Evolutionary conservation across 2,329 filamentous ascomycete species (phyloP), one percentile per base, ranked within the genome.

Genomic region (Cordyceps tenuipes): DNA sequence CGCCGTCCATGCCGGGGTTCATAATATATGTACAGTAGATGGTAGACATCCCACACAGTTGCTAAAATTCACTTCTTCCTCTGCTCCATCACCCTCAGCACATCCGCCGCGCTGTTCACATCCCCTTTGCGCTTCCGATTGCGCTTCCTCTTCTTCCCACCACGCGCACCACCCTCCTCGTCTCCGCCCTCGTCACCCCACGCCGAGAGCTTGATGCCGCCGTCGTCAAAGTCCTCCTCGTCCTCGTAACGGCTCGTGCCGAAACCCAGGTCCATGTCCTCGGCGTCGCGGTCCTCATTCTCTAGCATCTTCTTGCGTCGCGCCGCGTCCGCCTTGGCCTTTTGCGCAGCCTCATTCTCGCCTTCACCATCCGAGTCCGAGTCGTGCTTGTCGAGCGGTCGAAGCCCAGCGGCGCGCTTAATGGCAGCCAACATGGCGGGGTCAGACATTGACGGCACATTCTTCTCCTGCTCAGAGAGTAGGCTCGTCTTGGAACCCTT

Each of bases 201-300:
- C 67, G 84, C 76, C 44, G 83, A 85, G 59, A 92, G 72, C 75
- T 89, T 90, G 63, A 90, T 75, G 65, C 82, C 85, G 48, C 77
- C 79, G 23, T 81, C 80, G 46, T 91, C 89, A 64, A 88, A 82
- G 64, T 96, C 92, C 62, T 92, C 92, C 54, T 92, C 91, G 68
- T 97, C 94, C 58, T 90, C 91, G 68, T 90, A 87, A 31, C 93
- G 82, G 68, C 88, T 94, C 21, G 86, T 90, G 39, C 94, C 94
- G 69, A 99, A 97, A 62, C 92, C 93, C 79, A 97, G 84, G 69
- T 99, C 94, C 75, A 99, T 82, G 73, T 99, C 93, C 61, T 93
- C 86, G 52, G 91, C 85, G 70, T 97, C 93, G 52, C 92, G 83
- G 65, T 89, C 88, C 59, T 86, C 84, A 62, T 81, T 81, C 66